Percentiles rank a stretch among this genome's conserved stretches.
phyloP scores from a whole-genome alignment of 129 eudicot genomes.

The Tagetes patula region DNA sequence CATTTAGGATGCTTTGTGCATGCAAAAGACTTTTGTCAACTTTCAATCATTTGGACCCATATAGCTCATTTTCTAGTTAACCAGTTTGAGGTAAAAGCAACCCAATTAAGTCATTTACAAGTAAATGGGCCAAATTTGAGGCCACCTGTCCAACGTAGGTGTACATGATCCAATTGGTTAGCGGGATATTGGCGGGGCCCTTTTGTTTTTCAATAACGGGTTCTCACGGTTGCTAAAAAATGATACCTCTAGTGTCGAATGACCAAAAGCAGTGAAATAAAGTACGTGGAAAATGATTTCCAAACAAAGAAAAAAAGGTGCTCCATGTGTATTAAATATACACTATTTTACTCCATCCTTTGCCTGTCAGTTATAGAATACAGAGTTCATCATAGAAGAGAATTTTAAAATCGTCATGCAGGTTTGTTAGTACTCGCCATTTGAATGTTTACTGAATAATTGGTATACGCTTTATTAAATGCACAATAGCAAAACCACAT shows the following conservation, averaged over 20 bases:
- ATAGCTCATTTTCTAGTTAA: background rate
- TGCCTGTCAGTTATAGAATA: background rate
- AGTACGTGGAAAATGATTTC: background rate
- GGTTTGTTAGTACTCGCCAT: background rate
- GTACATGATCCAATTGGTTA: too few relatives aligned
- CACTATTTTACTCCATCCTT: background rate
- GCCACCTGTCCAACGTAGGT: too few relatives aligned
- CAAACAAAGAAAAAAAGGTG: too few relatives aligned
- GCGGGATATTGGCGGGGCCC: too few relatives aligned
- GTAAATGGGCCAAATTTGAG: background rate
- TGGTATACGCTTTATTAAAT: background rate
- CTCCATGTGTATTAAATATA: background rate
- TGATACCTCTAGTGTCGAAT: background rate
- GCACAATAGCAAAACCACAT: background rate
- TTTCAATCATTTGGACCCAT: background rate
- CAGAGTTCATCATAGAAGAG: background rate
- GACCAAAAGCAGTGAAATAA: background rate
- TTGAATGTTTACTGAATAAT: background rate
- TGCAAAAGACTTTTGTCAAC: background rate
- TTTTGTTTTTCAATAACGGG: too few relatives aligned
- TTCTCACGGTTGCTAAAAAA: too few relatives aligned
- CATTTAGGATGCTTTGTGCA: background rate
- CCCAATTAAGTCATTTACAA: background rate
- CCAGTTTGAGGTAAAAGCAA: background rate
- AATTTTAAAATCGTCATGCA: background rate